These are phyloP conservation scores for Ogataea chonburiensis DNA, from an alignment of 805 yeast species.

Conservation along the genomic window DNA sequence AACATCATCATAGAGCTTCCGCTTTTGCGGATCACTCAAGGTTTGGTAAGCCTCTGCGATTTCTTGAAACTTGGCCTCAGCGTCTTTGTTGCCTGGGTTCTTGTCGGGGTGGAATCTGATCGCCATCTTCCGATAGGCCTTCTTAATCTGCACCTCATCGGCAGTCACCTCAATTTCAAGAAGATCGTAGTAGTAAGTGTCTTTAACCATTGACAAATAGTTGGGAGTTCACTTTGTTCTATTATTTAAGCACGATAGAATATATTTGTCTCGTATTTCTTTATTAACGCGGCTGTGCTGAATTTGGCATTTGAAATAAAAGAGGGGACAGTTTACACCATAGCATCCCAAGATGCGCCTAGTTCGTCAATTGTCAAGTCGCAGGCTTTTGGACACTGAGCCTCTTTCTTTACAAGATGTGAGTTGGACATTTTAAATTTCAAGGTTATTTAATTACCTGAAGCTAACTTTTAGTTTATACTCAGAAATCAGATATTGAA, in stretches of 20 bases:
- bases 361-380: constrained; percentile 1
- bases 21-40: constrained; percentile 58
- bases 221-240: no score
- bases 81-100: constrained; percentile 71
- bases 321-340: neutral
- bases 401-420: constrained; percentile 5
- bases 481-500: constrained; percentile 29
- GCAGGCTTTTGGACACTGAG: neutral
- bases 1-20: constrained; percentile 68
- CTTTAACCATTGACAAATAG: constrained; percentile 68
- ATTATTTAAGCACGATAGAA: no score
- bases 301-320: neutral
- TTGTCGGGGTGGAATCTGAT: constrained; percentile 79
- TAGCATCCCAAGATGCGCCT: neutral
- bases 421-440: neutral
- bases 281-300: no score
- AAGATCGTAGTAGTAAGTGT: constrained; percentile 69
- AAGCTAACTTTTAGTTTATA: constrained; percentile 27
- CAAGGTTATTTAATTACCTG: neutral
- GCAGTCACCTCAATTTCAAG: constrained; percentile 59
- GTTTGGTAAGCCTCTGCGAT: constrained; percentile 74
- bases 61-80: constrained; percentile 69
- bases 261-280: no score
- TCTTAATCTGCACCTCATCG: constrained; percentile 65
- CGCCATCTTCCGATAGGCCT: constrained; percentile 77